These are phyloP conservation scores for Eremomyces bilateralis DNA, from an alignment of 495 filamentous ascomycete genomes.

Conservation along the genomic window DNA sequence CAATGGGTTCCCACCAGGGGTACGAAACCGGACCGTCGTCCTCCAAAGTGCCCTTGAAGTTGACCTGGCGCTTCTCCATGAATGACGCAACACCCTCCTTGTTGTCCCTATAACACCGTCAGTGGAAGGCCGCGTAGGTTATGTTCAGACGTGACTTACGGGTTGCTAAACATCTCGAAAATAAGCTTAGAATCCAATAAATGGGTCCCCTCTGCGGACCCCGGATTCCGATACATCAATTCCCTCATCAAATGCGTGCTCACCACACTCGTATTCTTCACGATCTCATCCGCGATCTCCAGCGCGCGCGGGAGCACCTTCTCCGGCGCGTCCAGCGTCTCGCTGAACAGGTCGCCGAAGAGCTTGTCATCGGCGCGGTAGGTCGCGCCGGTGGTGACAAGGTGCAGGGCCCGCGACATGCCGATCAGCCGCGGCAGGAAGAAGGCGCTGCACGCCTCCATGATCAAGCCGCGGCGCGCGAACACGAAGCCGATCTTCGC, in stretches of 20 bases:
- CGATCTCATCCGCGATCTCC: constrained; percentile 34
- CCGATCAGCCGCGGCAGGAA: constrained; percentile 42
- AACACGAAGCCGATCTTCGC: constrained; percentile 47
- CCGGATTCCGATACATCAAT: constrained; percentile 35
- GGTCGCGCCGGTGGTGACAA: constrained; percentile 30
- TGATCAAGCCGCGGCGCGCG: constrained; percentile 34
- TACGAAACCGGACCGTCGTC: constrained; percentile 22
- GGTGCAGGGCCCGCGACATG: constrained; percentile 31
- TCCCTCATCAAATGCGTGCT: constrained; percentile 33
- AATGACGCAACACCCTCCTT: constrained; percentile 20
- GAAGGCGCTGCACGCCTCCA: constrained; percentile 41
- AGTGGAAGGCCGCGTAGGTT: no score
- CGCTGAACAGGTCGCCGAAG: constrained; percentile 31
- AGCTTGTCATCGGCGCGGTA: constrained; percentile 23
- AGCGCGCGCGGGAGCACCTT: constrained; percentile 33
- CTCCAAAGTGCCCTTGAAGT: constrained; percentile 30
- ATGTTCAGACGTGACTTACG: constrained; percentile 11
- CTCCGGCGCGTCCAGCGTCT: constrained; percentile 26
- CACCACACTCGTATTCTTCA: constrained; percentile 32
- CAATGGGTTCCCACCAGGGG: constrained; percentile 26
- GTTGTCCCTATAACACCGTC: constrained; percentile 20
- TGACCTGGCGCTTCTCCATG: constrained; percentile 23
- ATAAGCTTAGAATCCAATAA: constrained; percentile 35
- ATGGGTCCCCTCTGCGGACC: constrained; percentile 33
- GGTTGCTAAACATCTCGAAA: constrained; percentile 27